These are phyloP conservation scores for Microthlaspi erraticum DNA, from an alignment of 345 rosid species.

Conservation along the genomic window DNA sequence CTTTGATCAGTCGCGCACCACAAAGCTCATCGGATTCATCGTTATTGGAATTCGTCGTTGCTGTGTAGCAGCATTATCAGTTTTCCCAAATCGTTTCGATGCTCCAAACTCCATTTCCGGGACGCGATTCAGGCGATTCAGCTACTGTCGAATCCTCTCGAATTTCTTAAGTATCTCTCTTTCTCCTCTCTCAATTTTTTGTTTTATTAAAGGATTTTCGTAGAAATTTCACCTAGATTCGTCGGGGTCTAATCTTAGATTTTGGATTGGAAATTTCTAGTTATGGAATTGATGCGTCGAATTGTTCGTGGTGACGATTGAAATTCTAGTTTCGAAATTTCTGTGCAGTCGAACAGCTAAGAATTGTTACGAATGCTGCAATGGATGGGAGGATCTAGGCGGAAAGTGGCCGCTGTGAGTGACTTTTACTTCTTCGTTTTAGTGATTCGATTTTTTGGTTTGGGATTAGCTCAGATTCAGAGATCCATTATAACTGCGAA, in stretches of 20 bases:
- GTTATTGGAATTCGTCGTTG: too few relatives aligned
- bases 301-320: conserved; percentile 1
- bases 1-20: too few relatives aligned
- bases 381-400: conserved; percentile 97
- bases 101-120: conserved; percentile 1
- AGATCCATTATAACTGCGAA: not conserved
- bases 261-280: conserved; percentile 22
- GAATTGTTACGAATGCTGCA: conserved; percentile 61
- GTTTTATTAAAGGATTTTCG: not conserved
- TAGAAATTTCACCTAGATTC: not conserved
- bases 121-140: conserved; percentile 27
- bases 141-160: conserved; percentile 19
- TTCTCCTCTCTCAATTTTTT: not conserved
- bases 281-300: conserved; percentile 22
- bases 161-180: conserved; percentile 16
- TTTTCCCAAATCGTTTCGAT: not conserved
- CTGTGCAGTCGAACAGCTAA: conserved; percentile 11
- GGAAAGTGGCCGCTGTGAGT: conserved; percentile 75
- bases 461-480: not conserved
- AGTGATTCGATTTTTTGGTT: conserved; percentile 10
- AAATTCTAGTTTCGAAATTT: conserved; percentile 1
- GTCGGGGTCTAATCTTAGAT: not conserved
- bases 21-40: too few relatives aligned
- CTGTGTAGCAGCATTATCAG: not conserved
- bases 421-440: conserved; percentile 16